phyloP scores from a whole-genome alignment of 192 early-diverging fungal species.

The Linnemannia exigua region DNA sequence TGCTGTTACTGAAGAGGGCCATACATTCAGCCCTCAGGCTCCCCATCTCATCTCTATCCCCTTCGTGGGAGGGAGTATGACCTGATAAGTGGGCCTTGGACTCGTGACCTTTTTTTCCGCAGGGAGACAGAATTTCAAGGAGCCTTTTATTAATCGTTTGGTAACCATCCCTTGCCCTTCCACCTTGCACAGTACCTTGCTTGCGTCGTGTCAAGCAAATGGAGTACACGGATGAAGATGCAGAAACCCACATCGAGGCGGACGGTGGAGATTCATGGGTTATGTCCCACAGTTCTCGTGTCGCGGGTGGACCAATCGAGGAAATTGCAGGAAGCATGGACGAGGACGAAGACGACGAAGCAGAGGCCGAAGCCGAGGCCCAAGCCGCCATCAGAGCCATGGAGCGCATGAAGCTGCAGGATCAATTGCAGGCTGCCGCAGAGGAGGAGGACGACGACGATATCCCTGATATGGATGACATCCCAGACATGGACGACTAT shows the following conservation, averaged over 20 bases:
- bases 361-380: constrained; percentile 73
- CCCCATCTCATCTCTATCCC: constrained; percentile 11
- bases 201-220: constrained; percentile 86
- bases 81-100: constrained; percentile 8
- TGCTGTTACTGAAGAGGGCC: not conserved
- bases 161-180: not conserved
- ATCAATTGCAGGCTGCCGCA: constrained; percentile 51
- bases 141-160: constrained; percentile 13
- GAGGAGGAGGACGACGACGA: constrained; percentile 74
- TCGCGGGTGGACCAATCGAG: constrained; percentile 53
- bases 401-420: constrained; percentile 50
- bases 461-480: constrained; percentile 90
- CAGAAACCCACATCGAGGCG: constrained; percentile 69
- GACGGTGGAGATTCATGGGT: constrained; percentile 87
- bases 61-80: not conserved
- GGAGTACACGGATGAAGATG: constrained; percentile 78
- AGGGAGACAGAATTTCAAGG: constrained; percentile 34
- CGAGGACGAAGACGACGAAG: constrained; percentile 74
- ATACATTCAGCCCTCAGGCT: not conserved
- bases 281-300: constrained; percentile 82
- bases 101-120: constrained; percentile 37
- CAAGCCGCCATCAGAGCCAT: constrained; percentile 48
- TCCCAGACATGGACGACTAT: constrained; percentile 88
- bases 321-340: constrained; percentile 54
- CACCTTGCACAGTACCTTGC: constrained; percentile 81